Evolutionary conservation across 306 rosid genomes (phyloP), one percentile per base, ranked within the genome.

Genomic region (Cucumis cinereus): DNA sequence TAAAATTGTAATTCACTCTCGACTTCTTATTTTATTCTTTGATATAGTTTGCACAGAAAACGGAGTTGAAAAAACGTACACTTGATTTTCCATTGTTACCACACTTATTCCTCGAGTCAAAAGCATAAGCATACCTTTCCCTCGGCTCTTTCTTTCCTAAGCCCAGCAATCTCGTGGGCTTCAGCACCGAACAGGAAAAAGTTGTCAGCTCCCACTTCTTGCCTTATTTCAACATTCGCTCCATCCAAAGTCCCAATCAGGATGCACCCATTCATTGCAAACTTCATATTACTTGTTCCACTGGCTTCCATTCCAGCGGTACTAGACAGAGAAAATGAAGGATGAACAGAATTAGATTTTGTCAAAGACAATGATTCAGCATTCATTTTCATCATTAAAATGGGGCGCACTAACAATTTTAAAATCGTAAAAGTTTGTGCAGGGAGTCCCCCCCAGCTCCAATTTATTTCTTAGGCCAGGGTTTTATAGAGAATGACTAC

Each of bases 251-350:
- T 95, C 77, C 99, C 99, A 82, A 95, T 95, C 79, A 85, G 87
- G 77, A 95, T 50, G 84, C 99, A 95, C 43, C 99, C 99, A 71
- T 92, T 95, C 96, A 95, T 92, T 36, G 97, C 89, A 82, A 95
- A 95, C 84, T 95, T 95, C 99, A 95, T 95, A 89, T 92, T 95
- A 87, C 99, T 92, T 40, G 99, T 95, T 84, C 99, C 99, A 84
- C 99, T 92, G 83, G 99, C 99, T 78, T 95, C 99, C 99, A 95
- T 95, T 66, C 99, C 99, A 57, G 99, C 99, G 78, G 99, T 95
- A 83, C 99, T 95, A 67, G 77, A 74, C 33, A 5, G 12, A n/a
- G 17, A 47, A 16, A 24, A 45, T 1, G 26, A 57, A 23, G 13
- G 43, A 63, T 17, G 20, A 75, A 41, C 26, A 22, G 78, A 2